These are phyloP conservation scores for Blastobotrys malaysiensis DNA, from an alignment of 1,139 yeast species.

Conservation along the genomic window DNA sequence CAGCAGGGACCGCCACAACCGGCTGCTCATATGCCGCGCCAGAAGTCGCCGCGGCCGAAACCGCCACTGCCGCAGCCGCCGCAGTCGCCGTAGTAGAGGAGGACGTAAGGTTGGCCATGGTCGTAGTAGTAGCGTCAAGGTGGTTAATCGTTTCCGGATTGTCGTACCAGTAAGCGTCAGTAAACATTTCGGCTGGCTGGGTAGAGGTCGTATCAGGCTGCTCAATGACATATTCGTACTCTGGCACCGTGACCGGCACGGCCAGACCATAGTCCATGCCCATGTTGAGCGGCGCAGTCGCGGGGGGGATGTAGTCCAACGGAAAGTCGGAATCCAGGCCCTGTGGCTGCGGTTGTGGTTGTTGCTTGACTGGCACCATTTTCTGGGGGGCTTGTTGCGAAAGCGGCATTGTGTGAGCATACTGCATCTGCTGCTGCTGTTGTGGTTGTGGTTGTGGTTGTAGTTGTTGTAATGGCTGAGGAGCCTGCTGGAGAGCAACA, in stretches of 20 bases:
- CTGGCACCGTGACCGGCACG: neutral
- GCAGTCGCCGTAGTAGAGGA: neutral
- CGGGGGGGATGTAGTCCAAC: slow-evolving; percentile 25
- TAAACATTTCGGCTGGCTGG: neutral
- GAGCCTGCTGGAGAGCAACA: slow-evolving; percentile 5
- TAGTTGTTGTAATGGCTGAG: slow-evolving; percentile 7
- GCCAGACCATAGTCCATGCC: neutral
- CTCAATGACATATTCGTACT: neutral
- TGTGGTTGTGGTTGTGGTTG: slow-evolving; percentile 7
- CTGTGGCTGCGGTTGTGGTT: slow-evolving; percentile 1
- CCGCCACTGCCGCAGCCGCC: no score
- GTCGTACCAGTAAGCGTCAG: neutral
- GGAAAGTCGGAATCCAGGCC: slow-evolving; percentile 27
- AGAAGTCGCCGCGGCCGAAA: no score
- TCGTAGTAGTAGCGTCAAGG: neutral
- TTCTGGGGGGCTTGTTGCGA: neutral
- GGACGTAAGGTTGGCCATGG: neutral
- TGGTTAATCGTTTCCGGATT: neutral
- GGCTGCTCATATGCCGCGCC: neutral
- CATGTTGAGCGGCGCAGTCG: neutral
- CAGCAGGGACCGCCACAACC: neutral
- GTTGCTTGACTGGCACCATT: neutral
- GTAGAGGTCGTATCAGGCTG: neutral
- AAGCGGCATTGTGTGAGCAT: slow-evolving; percentile 1
- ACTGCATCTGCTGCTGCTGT: slow-evolving; percentile 7